Percentiles rank a stretch among this genome's conserved stretches.
These are phyloP conservation scores for Croton laevigatus DNA, from an alignment of 441 rosid genomes.

Conservation along the genomic window DNA sequence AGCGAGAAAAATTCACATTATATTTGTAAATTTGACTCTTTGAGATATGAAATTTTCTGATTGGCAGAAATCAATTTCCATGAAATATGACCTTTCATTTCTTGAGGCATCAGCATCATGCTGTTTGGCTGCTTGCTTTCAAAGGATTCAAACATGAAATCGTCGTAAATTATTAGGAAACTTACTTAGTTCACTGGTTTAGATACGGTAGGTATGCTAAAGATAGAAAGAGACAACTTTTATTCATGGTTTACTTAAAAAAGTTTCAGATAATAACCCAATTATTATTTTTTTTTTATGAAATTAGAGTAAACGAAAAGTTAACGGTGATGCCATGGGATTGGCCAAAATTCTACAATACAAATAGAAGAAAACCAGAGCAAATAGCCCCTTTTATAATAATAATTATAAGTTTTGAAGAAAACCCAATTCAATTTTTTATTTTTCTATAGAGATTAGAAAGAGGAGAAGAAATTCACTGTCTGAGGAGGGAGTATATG, in stretches of 20 bases:
- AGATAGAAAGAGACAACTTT: background rate
- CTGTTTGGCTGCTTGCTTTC: background rate
- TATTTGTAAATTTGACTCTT: background rate
- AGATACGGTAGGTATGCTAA: background rate
- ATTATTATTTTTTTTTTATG: too few species aligned
- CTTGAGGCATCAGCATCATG: background rate
- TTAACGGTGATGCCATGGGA: too few species aligned
- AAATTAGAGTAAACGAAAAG: too few species aligned
- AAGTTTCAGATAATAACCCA: background rate
- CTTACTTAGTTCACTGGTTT: background rate
- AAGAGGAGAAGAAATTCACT: background rate
- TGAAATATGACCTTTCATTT: background rate
- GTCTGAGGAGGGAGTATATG: conserved; percentile 13
- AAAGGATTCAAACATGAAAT: background rate
- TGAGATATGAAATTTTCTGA: background rate
- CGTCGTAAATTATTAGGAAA: background rate
- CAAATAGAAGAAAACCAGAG: background rate
- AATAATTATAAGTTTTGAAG: background rate
- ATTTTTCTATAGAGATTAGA: background rate
- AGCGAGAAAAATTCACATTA: background rate
- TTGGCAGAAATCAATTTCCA: background rate
- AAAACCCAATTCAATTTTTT: background rate
- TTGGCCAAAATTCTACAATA: too few species aligned
- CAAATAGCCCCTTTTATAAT: background rate
- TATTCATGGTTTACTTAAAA: background rate